Evolutionary conservation across 192 early-diverging fungal species (phyloP).

Genomic region (Backusella macrospora): DNA sequence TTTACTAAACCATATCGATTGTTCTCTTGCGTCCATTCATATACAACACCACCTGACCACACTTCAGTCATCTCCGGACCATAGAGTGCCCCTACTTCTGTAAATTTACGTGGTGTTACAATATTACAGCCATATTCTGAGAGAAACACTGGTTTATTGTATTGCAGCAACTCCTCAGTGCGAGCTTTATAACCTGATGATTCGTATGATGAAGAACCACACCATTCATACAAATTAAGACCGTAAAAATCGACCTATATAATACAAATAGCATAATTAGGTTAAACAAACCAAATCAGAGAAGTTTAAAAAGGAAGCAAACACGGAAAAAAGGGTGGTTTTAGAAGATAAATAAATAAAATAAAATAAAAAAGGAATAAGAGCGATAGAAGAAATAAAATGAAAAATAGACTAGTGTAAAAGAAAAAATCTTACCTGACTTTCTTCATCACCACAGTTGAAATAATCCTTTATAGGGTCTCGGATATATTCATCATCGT

Average conservation of each 20-base stretch:
- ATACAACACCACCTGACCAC: slow-evolving; percentile 76
- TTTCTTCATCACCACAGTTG: slow-evolving; percentile 61
- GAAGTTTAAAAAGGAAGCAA: neutral
- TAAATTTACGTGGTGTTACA: slow-evolving; percentile 66
- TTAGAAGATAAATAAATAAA: neutral
- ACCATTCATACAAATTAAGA: slow-evolving; percentile 81
- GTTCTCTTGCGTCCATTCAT: slow-evolving; percentile 75
- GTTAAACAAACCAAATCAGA: neutral
- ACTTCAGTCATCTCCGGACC: slow-evolving; percentile 64
- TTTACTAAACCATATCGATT: slow-evolving; percentile 76
- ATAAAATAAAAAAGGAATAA: neutral
- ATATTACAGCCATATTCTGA: slow-evolving; percentile 82
- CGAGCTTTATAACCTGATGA: slow-evolving; percentile 70
- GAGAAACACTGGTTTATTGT: slow-evolving; percentile 67
- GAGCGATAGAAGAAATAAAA: neutral
- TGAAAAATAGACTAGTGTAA: neutral
- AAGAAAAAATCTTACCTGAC: slow-evolving; percentile 36
- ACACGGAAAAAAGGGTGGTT: neutral
- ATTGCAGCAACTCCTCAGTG: slow-evolving; percentile 60
- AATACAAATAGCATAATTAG: neutral
- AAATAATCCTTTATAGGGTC: slow-evolving; percentile 69
- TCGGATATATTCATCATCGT: slow-evolving; percentile 73
- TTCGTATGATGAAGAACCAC: slow-evolving; percentile 63
- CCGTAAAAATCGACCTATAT: slow-evolving; percentile 70
- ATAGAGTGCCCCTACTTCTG: slow-evolving; percentile 69